phyloP scores from a whole-genome alignment of 225 moss, liverwort and hornwort genomes.

The Anthoceros angustus region DNA sequence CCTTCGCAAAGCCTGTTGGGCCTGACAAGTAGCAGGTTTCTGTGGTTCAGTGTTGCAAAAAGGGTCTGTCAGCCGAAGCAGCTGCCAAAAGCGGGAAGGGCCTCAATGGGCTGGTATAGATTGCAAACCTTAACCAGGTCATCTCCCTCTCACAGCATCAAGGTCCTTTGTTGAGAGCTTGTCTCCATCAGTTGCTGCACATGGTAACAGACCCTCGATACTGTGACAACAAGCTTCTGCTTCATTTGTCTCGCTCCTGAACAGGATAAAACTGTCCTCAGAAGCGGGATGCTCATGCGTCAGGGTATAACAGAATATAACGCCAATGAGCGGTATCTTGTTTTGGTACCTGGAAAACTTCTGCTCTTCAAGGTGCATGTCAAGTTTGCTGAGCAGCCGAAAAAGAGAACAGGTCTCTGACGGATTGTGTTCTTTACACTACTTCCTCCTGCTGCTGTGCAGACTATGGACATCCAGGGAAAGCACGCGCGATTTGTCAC shows the following conservation, averaged over 20 bases:
- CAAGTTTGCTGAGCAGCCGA: background rate
- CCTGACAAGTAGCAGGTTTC: background rate
- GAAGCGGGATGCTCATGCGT: constrained; percentile 17
- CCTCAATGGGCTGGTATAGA: constrained; percentile 17
- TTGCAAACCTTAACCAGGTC: constrained; percentile 4
- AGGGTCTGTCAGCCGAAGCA: constrained; percentile 17
- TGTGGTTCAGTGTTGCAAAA: constrained; percentile 14
- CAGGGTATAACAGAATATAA: constrained; percentile 16
- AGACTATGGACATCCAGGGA: constrained; percentile 17
- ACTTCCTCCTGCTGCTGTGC: constrained; percentile 2
- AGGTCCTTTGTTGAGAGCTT: background rate
- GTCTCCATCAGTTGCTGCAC: background rate
- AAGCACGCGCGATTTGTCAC: constrained; percentile 30
- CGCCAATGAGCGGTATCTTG: constrained; percentile 18
- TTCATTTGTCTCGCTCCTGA: background rate
- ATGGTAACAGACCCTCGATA: background rate
- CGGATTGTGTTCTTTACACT: background rate
- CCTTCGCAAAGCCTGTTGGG: background rate
- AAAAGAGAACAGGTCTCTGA: background rate
- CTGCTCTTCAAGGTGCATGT: constrained; percentile 23
- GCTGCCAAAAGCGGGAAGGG: constrained; percentile 12
- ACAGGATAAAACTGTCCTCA: constrained; percentile 22
- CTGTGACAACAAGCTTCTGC: background rate
- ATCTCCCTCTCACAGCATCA: background rate
- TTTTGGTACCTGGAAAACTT: constrained; percentile 28